phyloP scores from a whole-genome alignment of 2,329 filamentous ascomycete species.

The Ambrosiella beaveri region DNA sequence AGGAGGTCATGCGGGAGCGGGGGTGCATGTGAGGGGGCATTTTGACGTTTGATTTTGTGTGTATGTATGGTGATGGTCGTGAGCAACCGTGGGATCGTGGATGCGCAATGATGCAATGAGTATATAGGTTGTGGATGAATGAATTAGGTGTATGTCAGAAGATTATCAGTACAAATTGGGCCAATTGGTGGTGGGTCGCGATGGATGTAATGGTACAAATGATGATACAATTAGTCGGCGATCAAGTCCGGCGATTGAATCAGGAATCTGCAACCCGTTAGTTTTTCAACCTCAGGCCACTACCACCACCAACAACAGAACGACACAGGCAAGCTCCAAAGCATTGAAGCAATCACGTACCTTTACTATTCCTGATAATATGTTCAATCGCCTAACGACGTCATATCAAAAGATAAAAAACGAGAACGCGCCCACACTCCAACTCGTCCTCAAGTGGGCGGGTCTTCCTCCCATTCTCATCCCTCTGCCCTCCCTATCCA shows the following conservation, averaged over 20 bases:
- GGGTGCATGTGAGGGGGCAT: conserved; percentile 89
- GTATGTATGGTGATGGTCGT: not conserved
- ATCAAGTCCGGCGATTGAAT: not conserved
- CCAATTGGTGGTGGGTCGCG: too few relatives aligned
- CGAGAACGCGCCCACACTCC: too few relatives aligned
- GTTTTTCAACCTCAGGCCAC: not conserved
- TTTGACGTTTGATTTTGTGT: conserved; percentile 16
- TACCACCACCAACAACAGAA: not conserved
- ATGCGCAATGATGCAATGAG: too few relatives aligned
- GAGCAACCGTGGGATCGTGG: too few relatives aligned
- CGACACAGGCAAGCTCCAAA: not conserved
- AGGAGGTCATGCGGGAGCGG: conserved; percentile 79
- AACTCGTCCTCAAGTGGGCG: too few relatives aligned
- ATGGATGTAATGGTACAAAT: too few relatives aligned
- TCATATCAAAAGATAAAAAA: too few relatives aligned
- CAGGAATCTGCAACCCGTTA: not conserved
- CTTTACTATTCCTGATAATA: too few relatives aligned
- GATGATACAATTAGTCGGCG: not conserved
- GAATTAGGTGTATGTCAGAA: too few relatives aligned
- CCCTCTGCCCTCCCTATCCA: not conserved
- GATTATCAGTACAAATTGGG: too few relatives aligned
- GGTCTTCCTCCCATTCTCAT: not conserved
- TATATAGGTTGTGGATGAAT: too few relatives aligned
- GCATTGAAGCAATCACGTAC: not conserved
- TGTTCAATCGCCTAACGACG: too few relatives aligned